Conservation (phyloP, 2,329 filamentous ascomycete species). For the Hymenoscyphus fructigenus region DNA sequence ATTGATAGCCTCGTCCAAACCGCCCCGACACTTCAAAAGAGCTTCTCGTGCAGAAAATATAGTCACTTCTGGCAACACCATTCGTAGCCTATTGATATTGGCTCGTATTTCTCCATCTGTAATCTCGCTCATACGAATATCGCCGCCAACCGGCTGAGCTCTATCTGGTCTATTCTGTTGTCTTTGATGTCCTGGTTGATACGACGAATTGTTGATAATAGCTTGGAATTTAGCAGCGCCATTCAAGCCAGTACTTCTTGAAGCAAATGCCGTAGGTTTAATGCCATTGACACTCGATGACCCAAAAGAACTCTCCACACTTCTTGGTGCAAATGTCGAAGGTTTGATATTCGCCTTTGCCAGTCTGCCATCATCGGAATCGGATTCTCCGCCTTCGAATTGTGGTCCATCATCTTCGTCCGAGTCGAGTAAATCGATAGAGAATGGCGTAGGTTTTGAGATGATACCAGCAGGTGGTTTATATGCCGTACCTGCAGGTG, state of each 20-base stretch:
- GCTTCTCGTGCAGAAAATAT: conserved; percentile 49
- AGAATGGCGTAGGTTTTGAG: conserved; percentile 35
- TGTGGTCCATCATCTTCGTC: conserved; percentile 52
- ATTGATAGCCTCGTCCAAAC: conserved; percentile 54
- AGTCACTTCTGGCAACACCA: conserved; percentile 47
- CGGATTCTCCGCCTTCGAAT: conserved; percentile 63
- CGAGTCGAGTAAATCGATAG: conserved; percentile 45
- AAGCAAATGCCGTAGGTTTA: not conserved
- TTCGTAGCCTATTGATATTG: conserved; percentile 53
- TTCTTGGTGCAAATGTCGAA: conserved; percentile 50
- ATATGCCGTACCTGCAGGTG: conserved; percentile 73
- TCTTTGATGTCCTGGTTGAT: conserved; percentile 17
- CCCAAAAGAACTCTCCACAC: conserved; percentile 41
- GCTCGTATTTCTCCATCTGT: conserved; percentile 47
- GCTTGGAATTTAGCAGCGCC: conserved; percentile 42
- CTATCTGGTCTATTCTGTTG: conserved; percentile 43
- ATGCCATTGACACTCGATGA: not conserved
- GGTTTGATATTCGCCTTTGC: conserved; percentile 58
- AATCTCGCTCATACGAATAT: conserved; percentile 50
- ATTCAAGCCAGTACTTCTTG: conserved; percentile 36
- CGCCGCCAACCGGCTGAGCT: conserved; percentile 45
- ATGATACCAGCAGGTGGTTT: conserved; percentile 47
- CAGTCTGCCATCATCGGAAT: conserved; percentile 53
- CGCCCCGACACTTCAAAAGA: conserved; percentile 49
- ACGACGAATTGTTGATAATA: conserved; percentile 26